Evolutionary conservation across 2,329 filamentous ascomycete genomes (phyloP).

Genomic region (Fusarium pseudonygamai): DNA sequence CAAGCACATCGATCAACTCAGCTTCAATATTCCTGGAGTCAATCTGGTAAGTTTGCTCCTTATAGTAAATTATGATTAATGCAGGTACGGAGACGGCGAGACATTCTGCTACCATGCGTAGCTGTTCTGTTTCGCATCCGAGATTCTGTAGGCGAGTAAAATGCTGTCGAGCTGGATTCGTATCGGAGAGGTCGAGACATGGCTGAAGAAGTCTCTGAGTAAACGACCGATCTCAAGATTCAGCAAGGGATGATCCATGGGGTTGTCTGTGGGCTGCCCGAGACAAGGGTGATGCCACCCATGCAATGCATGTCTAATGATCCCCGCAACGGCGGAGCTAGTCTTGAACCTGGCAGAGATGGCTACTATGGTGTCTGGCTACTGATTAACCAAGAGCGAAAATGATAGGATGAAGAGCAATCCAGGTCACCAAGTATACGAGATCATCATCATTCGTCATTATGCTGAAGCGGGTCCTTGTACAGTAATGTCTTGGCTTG

Average conservation of each 20-base stretch:
- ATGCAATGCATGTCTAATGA: constrained; percentile 1
- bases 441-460: constrained; percentile 24
- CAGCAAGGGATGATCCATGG: constrained; percentile 21
- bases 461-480: background rate
- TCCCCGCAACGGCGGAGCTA: background rate
- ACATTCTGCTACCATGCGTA: constrained; percentile 12
- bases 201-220: constrained; percentile 38
- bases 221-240: constrained; percentile 24
- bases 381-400: background rate
- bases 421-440: background rate
- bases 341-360: background rate
- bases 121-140: background rate
- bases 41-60: background rate
- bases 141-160: constrained; percentile 11
- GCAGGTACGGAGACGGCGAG: constrained; percentile 26
- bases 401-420: background rate
- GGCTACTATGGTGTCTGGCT: background rate
- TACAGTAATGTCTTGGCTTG: background rate
- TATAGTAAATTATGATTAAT: background rate
- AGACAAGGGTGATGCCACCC: constrained; percentile 20
- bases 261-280: constrained; percentile 17
- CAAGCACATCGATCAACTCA: background rate
- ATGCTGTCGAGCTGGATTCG: constrained; percentile 5
- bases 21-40: background rate
- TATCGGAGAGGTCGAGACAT: constrained; percentile 29